These are phyloP conservation scores for Rostrohypoxylon terebratum DNA, from an alignment of 495 filamentous ascomycete genomes.

Conservation along the genomic window DNA sequence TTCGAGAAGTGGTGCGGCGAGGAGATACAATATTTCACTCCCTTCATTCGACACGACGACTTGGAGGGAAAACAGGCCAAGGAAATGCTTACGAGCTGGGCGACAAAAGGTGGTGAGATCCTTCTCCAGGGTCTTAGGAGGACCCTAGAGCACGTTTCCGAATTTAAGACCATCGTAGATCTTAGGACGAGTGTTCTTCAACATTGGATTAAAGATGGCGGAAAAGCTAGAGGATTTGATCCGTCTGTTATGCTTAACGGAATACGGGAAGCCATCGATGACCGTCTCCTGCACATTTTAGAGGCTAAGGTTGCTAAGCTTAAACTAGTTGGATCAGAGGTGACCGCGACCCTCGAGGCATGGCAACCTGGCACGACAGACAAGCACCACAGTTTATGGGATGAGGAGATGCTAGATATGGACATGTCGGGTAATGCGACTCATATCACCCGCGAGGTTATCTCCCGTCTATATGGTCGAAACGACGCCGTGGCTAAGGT, in stretches of 20 bases:
- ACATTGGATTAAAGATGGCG: slow-evolving; percentile 74
- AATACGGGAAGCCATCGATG: slow-evolving; percentile 75
- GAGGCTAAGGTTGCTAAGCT: slow-evolving; percentile 68
- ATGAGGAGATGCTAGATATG: slow-evolving; percentile 62
- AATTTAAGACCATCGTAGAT: slow-evolving; percentile 74
- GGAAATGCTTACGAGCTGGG: slow-evolving; percentile 78
- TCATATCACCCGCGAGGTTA: slow-evolving; percentile 58
- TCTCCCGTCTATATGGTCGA: slow-evolving; percentile 69
- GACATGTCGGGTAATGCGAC: slow-evolving; percentile 58
- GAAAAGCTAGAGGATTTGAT: slow-evolving; percentile 65
- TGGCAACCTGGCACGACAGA: slow-evolving; percentile 66
- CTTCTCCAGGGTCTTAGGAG: slow-evolving; percentile 70
- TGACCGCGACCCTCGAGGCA: slow-evolving; percentile 60
- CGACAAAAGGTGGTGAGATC: slow-evolving; percentile 72
- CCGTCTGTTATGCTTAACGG: slow-evolving; percentile 72
- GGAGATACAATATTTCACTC: slow-evolving; percentile 87
- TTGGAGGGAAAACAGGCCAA: slow-evolving; percentile 72
- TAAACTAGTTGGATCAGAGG: slow-evolving; percentile 67
- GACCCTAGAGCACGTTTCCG: slow-evolving; percentile 65
- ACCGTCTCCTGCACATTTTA: slow-evolving; percentile 69
- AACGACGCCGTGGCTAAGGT: slow-evolving; percentile 71
- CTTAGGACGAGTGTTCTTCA: slow-evolving; percentile 76
- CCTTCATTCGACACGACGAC: slow-evolving; percentile 89
- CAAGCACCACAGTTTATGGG: slow-evolving; percentile 69
- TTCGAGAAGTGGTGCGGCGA: slow-evolving; percentile 84